Percentiles rank a stretch among this genome's conserved stretches.
These are phyloP conservation scores for Santalum album DNA, from an alignment of 164 flowering plant species.

Conservation along the genomic window DNA sequence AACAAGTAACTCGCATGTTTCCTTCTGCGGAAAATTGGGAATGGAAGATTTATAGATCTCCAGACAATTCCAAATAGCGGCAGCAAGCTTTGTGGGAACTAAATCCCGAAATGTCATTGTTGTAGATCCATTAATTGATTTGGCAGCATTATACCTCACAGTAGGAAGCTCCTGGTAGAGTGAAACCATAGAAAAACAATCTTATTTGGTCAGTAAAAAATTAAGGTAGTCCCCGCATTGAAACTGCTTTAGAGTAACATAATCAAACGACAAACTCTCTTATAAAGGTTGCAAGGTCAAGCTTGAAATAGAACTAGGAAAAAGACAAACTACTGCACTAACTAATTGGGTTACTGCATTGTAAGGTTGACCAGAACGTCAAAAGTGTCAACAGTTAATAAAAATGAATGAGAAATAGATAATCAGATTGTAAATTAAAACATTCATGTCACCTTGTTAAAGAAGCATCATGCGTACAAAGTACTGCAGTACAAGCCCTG, in stretches of 20 bases:
- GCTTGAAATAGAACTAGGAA: too few species aligned
- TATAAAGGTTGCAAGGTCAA: too few species aligned
- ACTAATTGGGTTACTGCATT: too few species aligned
- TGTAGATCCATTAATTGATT: conserved; percentile 1
- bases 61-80: background rate
- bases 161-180: background rate
- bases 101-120: background rate
- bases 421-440: too few species aligned
- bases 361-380: too few species aligned
- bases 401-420: too few species aligned
- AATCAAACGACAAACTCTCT: too few species aligned
- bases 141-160: conserved; percentile 1
- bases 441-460: too few species aligned
- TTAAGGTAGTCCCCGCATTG: background rate
- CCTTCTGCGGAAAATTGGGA: conserved; percentile 2
- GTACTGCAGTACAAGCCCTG: too few species aligned
- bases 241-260: background rate
- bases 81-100: conserved; percentile 2
- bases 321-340: too few species aligned
- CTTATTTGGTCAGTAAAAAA: background rate
- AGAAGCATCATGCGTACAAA: too few species aligned
- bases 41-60: conserved; percentile 2
- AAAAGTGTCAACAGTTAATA: too few species aligned
- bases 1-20: conserved; percentile 6
- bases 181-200: background rate